These are phyloP conservation scores for Funneliformis geosporum DNA, from an alignment of 192 early-diverging fungal genomes.

Conservation along the genomic window DNA sequence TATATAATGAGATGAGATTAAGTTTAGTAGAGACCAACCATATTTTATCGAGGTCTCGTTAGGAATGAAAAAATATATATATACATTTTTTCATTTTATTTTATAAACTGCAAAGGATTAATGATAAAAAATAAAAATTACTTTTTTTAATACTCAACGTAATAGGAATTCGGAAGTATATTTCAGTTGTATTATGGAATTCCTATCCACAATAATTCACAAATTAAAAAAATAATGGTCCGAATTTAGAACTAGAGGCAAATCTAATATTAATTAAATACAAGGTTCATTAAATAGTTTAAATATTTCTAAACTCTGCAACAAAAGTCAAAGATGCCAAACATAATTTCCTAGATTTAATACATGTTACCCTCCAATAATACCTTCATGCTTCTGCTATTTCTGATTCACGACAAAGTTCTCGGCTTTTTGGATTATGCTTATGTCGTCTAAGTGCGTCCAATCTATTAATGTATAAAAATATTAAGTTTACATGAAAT, in stretches of 20 bases:
- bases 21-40: no score
- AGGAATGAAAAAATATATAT: no score
- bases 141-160: neutral
- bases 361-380: neutral
- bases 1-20: no score
- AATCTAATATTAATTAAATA: neutral
- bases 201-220: neutral
- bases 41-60: no score
- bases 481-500: neutral
- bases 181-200: neutral
- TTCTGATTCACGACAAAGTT: constrained; percentile 10
- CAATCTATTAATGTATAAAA: constrained; percentile 14
- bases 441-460: constrained; percentile 30
- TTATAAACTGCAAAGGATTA: neutral
- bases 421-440: constrained; percentile 26
- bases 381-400: constrained; percentile 16
- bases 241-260: neutral
- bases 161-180: neutral
- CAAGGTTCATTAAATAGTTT: neutral
- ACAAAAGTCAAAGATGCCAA: neutral
- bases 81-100: neutral
- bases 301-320: neutral
- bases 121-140: neutral
- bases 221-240: neutral
- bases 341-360: neutral